Conservation (phyloP, 306 rosid species). For the Cicer chorassanicum region DNA sequence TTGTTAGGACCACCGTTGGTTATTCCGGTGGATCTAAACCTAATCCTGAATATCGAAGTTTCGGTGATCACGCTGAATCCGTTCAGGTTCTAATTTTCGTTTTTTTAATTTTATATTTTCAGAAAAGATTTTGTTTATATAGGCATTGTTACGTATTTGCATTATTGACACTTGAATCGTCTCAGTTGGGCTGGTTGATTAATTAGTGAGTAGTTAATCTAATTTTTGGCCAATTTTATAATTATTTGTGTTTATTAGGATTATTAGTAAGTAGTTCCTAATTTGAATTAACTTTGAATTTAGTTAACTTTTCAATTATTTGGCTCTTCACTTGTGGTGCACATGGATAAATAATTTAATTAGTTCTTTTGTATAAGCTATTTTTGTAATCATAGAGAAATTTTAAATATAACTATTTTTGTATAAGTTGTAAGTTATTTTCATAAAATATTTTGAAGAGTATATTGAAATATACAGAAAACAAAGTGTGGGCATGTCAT, state of each 20-base stretch:
- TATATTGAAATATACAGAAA: not conserved
- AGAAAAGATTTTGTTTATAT: not conserved
- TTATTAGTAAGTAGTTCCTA: conserved; percentile 1
- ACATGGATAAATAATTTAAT: not conserved
- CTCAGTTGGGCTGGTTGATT: not conserved
- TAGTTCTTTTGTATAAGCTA: not conserved
- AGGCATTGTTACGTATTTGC: not conserved
- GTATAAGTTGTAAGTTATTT: not conserved
- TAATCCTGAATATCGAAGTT: conserved; percentile 84
- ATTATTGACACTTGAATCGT: conserved; percentile 1
- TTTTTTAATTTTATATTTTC: not conserved
- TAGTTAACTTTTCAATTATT: not conserved
- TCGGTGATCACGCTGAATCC: conserved; percentile 85
- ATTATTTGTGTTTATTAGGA: conserved; percentile 5
- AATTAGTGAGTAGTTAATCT: not conserved
- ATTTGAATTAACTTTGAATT: not conserved
- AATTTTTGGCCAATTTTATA: not conserved
- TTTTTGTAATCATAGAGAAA: not conserved
- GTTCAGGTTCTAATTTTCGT: conserved; percentile 64
- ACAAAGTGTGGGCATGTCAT: not conserved
- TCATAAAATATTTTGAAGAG: not conserved
- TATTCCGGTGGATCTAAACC: conserved; percentile 86
- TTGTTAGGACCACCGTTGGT: conserved; percentile 76
- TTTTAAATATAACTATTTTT: not conserved
- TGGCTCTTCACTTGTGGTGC: not conserved